Base-by-base conservation (phyloP, 768 basidiomycete genomes). In the Lentinula detonsa region DNA sequence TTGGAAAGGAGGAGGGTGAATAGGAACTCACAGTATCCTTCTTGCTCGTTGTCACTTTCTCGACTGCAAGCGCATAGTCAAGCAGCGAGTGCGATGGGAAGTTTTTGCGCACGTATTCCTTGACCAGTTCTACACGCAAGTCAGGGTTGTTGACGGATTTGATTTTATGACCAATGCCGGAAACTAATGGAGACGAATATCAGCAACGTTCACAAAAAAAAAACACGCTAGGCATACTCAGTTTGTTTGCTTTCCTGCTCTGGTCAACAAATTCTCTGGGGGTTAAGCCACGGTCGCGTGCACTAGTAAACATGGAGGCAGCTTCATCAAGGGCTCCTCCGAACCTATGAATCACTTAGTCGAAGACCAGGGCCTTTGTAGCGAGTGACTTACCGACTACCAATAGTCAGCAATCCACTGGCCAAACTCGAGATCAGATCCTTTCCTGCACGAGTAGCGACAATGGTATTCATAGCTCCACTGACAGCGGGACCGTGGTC, bases 81-180 rank as follows among this genome's bases (percentile, higher is more conserved):
- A 96, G 85, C 65, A 96, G 80, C 65, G 85, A 86, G 78, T 95
- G 94, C 69, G 87, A 88, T 3, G 96, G 96, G 92, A 99, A 99
- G 82, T 96, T 78, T 78, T 96, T 94, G 78, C 72, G 78, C 62
- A 96, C 96, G 68, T 91, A 99, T 78, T 95, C 93, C 83, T 98
- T 97, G 59, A 93, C 92, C 62, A 94, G 87, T 76, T 93, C 90
- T 63, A 94, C 91, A 71, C 91, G 91, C 50, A 93, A 81, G 81
- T 95, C 93, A 52, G 93, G 93, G 85, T 95, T 95, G 77, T 93
- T 95, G 65, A 94, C 91, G 65, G 90, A 93, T 87, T 99, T 99
- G 83, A 99, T 97, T 85, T 98, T 98, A 87, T 99, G 96, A 50
- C 96, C 96, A 66, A 99, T 99, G 81, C 96, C 96, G 66, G 88